Evolutionary conservation across 306 rosid genomes (phyloP), one percentile per base, ranked within the genome.

Genomic region (Benincasa hispida): DNA sequence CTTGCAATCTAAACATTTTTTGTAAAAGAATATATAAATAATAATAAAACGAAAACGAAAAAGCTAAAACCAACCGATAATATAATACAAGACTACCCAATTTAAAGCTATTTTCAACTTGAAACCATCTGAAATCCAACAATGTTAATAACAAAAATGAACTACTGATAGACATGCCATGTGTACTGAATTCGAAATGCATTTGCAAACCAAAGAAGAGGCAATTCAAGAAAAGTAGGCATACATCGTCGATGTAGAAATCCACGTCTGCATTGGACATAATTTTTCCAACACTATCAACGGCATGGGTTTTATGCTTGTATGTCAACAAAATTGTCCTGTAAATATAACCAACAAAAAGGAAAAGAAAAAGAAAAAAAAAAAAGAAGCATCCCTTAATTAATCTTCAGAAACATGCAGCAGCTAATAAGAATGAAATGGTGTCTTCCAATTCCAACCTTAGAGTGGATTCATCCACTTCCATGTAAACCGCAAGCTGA

Each of bases 261-360:
- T 90, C 96, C 81, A 92, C 65, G 77, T 92, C 98, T 28, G 99
- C 98, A 84, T 92, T 95, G 76, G 97, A 95, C 56, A 75, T 77
- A 30, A 91, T 74, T 88, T 92, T 90, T 73, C 92, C 90, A 78
- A 84, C 88, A 62, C 87, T 74, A 77, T 84, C 96, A 83, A 95
- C 98, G 25, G 98, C 86, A 83, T 95, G 99, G 19, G 95, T 90
- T 87, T 94, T 94, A 53, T 94, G 99, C 87, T 94, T 94, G 90
- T 90, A 94, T 41, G 98, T 90, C 82, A 89, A 55, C 96, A 94
- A 87, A 81, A 92, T 94, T 69, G 93, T 89, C 92, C 98, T 94
- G 85, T 27, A 79, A 80, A 25, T 81, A 87, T 57, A 79, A 76
- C 75, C 2, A 2, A 39, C 0, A 39, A 6, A 39, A 4, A 35